phyloP scores from a whole-genome alignment of 163 green algal species.

The Chloromonas sp. region DNA sequence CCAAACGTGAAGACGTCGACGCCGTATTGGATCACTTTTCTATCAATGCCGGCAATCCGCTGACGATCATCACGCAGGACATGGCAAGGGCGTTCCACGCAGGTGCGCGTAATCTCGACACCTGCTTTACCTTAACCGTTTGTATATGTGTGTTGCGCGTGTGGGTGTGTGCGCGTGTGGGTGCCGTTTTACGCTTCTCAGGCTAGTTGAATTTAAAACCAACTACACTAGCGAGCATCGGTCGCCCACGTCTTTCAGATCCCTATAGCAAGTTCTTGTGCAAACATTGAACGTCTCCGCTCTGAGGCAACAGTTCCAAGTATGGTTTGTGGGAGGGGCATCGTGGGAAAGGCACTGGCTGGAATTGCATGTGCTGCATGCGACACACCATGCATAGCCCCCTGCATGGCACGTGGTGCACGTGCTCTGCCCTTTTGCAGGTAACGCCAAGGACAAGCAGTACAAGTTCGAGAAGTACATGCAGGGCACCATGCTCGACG shows the following conservation, averaged over 20 bases:
- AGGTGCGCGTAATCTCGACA: slow-evolving; percentile 2
- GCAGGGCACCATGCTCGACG: slow-evolving; percentile 36
- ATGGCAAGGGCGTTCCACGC: slow-evolving; percentile 44
- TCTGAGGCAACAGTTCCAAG: too few relatives aligned
- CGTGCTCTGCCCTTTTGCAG: not conserved
- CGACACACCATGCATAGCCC: too few relatives aligned
- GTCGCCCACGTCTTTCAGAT: too few relatives aligned
- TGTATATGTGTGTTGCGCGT: not conserved
- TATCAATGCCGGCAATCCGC: slow-evolving; percentile 52
- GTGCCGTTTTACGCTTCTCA: not conserved
- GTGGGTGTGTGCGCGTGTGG: not conserved
- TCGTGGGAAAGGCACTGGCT: too few relatives aligned
- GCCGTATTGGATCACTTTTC: slow-evolving; percentile 44
- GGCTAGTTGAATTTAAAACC: not conserved
- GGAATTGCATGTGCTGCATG: not conserved
- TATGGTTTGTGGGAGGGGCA: not conserved
- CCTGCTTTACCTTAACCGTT: not conserved
- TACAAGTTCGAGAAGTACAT: slow-evolving; percentile 63
- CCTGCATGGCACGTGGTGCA: not conserved
- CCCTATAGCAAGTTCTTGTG: too few relatives aligned
- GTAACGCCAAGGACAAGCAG: slow-evolving; percentile 11
- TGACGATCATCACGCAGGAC: slow-evolving; percentile 63
- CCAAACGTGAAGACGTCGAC: not conserved
- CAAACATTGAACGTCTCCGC: too few relatives aligned
- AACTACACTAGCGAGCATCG: not conserved